Base-by-base conservation (phyloP, 139 green algal species). In the Chlorokybus atmophyticus region DNA sequence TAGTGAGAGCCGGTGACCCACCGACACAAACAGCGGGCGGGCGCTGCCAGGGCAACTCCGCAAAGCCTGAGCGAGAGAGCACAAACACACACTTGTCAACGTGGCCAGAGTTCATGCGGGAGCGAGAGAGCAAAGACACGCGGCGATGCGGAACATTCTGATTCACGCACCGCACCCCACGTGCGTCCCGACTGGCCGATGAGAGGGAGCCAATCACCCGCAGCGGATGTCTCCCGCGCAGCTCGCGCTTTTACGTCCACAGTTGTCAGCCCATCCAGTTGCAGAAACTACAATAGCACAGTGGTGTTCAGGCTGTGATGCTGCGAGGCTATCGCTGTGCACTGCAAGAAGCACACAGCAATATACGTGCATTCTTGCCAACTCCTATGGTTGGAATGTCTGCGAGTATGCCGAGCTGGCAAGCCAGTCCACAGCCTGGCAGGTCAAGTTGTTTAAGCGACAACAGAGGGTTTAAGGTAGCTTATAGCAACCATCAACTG, bases 11-110 rank as follows among this genome's bases (percentile, higher is more conserved):
- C 52, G 26, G 29, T 68, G 51, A 0, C 66, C 60, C 10, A 59
- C 48, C 17, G 48, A 65, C 10, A 75, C 53, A 29, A 70, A 75
- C 6, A 75, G 19, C 7, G 52, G 66, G 28, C 53, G 50, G 31
- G 26, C 17, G 21, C 61, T 67, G 14, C 38, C 61, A 1, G 17
- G 19, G 8, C 29, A n/a, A 0, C 57, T 59, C 14, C 38, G n/a
- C 14, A 23, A 44, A 44, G 38, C 38, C 38, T 44, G 38, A 14
- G 38, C 14, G 38, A 44, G 14, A 17, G 17, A 44, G 38, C 14
- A 44, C 38, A 44, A 17, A 44, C 17, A 17, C 17, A 44, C 14
- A 44, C 14, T 44, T 17, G 14, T 44, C 38, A 44, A 17, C 14
- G 38, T 23, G 38, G 38, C 17, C 38, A 23, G 38, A 44, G 14